Evolutionary conservation across 306 rosid genomes (phyloP).

Genomic region (Quercus parvula): DNA sequence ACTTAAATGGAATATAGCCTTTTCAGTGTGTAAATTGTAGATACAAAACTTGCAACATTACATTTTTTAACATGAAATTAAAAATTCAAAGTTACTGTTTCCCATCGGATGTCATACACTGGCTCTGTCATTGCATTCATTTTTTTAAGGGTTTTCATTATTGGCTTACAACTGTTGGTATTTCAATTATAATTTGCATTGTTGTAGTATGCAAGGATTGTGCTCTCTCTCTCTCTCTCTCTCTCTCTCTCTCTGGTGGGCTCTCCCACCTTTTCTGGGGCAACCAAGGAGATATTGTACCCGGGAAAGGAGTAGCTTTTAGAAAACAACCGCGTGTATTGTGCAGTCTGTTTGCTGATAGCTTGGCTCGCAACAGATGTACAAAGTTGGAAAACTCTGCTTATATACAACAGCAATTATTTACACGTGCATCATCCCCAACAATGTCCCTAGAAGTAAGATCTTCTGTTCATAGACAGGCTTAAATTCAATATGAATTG

Average conservation of each 20-base stretch:
- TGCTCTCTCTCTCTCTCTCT: neutral
- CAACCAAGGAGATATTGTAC: neutral
- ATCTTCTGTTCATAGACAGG: too few species aligned
- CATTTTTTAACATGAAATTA: conserved; percentile 23
- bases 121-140: neutral
- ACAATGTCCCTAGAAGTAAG: neutral
- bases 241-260: neutral
- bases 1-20: conserved; percentile 40
- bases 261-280: neutral
- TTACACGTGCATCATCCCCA: neutral
- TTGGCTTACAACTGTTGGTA: neutral
- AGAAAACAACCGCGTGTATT: neutral
- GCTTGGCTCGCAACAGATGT: neutral
- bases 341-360: neutral
- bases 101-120: conserved; percentile 4
- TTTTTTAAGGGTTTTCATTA: neutral
- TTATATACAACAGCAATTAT: neutral
- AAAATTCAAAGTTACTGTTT: conserved; percentile 8
- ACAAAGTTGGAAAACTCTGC: too few species aligned
- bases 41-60: conserved; percentile 34
- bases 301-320: neutral
- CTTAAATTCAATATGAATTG: too few species aligned
- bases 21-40: conserved; percentile 59
- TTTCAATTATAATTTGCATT: neutral
- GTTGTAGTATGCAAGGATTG: neutral